Percentiles rank a stretch among this genome's conserved stretches.
Evolutionary conservation across 2,329 filamentous ascomycete genomes (phyloP).

Genomic region (Cercospora janseana): DNA sequence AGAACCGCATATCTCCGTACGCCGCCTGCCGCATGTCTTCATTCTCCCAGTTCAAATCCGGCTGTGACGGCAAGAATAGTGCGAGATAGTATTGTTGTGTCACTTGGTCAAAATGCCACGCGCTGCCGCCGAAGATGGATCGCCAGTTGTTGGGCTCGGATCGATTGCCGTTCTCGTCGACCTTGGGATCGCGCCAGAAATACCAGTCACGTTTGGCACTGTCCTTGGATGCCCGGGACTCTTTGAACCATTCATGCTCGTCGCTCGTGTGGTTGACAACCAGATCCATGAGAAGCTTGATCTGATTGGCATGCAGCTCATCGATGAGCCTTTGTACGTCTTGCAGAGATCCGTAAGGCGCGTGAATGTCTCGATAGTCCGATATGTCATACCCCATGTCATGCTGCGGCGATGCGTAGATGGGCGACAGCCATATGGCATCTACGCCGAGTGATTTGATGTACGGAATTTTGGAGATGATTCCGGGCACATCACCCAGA

Average conservation of each 20-base stretch:
- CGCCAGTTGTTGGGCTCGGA: constrained; percentile 58
- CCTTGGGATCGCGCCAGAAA: constrained; percentile 61
- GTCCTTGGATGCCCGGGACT: constrained; percentile 50
- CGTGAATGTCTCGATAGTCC: constrained; percentile 48
- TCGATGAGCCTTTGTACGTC: constrained; percentile 47
- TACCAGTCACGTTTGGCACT: constrained; percentile 61
- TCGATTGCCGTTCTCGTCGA: constrained; percentile 53
- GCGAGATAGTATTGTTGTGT: constrained; percentile 49
- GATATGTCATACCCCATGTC: constrained; percentile 55
- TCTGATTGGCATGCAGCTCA: constrained; percentile 44
- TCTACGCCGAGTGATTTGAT: constrained; percentile 61
- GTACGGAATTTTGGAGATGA: constrained; percentile 62
- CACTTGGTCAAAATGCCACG: constrained; percentile 47
- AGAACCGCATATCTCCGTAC: constrained; percentile 48
- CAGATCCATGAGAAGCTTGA: constrained; percentile 51
- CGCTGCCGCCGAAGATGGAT: constrained; percentile 40
- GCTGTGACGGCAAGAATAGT: constrained; percentile 47
- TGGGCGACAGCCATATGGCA: constrained; percentile 42
- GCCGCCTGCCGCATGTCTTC: constrained; percentile 44
- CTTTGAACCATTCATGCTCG: constrained; percentile 58
- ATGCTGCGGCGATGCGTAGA: constrained; percentile 51
- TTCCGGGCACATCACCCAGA: constrained; percentile 63
- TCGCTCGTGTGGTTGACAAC: constrained; percentile 33
- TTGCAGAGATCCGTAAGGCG: constrained; percentile 46
- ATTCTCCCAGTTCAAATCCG: constrained; percentile 51